These are phyloP conservation scores for Aspergillus brasiliensis DNA, from an alignment of 2,329 filamentous ascomycete species.

Conservation along the genomic window DNA sequence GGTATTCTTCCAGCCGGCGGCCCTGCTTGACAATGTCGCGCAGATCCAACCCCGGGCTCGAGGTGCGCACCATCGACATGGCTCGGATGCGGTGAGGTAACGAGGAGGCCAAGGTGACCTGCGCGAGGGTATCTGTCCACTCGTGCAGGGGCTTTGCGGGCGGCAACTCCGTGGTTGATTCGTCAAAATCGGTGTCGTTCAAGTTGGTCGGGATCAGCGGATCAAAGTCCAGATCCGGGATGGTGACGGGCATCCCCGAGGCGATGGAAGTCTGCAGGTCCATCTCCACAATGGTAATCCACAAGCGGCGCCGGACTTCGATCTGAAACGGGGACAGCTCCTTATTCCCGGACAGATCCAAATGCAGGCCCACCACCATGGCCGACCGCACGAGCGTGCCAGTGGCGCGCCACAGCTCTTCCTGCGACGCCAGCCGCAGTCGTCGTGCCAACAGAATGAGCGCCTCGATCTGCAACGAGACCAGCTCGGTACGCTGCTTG, in stretches of 20 bases:
- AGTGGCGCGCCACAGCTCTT: conserved; percentile 49
- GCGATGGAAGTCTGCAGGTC: conserved; percentile 50
- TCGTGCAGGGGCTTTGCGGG: conserved; percentile 27
- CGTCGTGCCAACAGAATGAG: conserved; percentile 19
- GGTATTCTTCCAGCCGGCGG: conserved; percentile 11
- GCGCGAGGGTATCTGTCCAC: conserved; percentile 18
- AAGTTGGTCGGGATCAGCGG: conserved; percentile 45
- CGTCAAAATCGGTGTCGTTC: conserved; percentile 44
- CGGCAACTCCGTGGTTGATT: conserved; percentile 35
- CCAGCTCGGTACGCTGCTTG: conserved; percentile 23
- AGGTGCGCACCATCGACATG: conserved; percentile 14
- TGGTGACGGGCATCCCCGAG: conserved; percentile 43
- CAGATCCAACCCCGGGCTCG: conserved; percentile 10
- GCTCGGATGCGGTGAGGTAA: conserved; percentile 19
- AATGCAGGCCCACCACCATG: conserved; percentile 47
- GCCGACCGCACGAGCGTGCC: conserved; percentile 35
- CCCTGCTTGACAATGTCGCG: conserved; percentile 14
- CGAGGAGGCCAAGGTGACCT: conserved; percentile 18
- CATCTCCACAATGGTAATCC: conserved; percentile 44
- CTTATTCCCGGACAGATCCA: conserved; percentile 37
- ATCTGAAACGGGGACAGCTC: conserved; percentile 38
- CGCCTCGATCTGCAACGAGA: conserved; percentile 21
- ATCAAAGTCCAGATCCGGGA: conserved; percentile 40
- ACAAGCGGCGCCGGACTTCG: conserved; percentile 40
- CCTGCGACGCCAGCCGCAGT: conserved; percentile 13